Base-by-base conservation (phyloP, 2,329 filamentous ascomycete genomes). In the Monosporascus sp. region DNA sequence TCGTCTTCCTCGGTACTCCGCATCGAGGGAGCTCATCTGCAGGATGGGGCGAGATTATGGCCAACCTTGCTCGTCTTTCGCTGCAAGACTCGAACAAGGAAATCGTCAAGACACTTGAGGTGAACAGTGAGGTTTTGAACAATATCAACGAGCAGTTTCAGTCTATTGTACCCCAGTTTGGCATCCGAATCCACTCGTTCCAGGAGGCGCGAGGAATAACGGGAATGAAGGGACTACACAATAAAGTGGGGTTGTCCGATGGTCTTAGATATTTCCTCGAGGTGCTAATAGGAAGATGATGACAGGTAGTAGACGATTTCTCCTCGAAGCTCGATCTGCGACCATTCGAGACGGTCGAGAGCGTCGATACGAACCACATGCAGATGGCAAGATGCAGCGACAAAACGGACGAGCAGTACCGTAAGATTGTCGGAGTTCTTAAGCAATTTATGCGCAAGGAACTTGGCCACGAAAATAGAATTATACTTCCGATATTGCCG, bases 1-100 rank as follows among this genome's bases (percentile, higher is more conserved):
- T 73, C 48, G 46, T 73, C 11, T 74, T 75, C 58, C 65, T 74
- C 3, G 71, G 72, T 20, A 74, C 71, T 6, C 72, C 72, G 14
- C 72, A 74, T 59, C 63, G 68, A 35, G 71, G 71, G 26, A 70
- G 66, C 52, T 40, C 43, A 3, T 54, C 49, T 20, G 66, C 69
- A 8, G 61, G 56, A 48, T 73, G 68, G 70, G 67, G 67, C 11
- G 52, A 58, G 26, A 66, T 72, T 26, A 66, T 63, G 7, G 63
- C 64, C 5, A 70, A 70, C 49, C 53, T 73, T 8, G 63, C 64
- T 35, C 54, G 52, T 3, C 53, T 70, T 16, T 63, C 63, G 16
- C 49, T 70, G 2, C 66, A 68, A 56, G 67, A 71, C 56, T 55
- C 67, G 3, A 69, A 72, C 56, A 69, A 68, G 54, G 60, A 56